Evolutionary conservation across 805 yeast species (phyloP), one percentile per base, ranked within the genome.

Genomic region (Starmera amethionina): DNA sequence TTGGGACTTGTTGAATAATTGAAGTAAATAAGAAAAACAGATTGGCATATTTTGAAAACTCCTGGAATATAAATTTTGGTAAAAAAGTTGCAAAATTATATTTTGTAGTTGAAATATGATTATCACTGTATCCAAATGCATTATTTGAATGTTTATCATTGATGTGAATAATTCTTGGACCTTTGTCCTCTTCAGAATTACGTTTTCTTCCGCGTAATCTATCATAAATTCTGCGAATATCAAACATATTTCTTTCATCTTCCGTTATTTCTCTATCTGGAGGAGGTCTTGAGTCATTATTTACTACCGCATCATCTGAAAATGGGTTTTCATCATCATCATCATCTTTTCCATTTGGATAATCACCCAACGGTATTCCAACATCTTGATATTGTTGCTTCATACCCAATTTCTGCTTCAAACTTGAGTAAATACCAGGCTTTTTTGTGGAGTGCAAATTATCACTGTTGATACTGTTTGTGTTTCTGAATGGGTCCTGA

Each of bases 1-100:
- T 75, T 4, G 99, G 99, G 11, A 93, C 97, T 60, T 93, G 99
- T 65, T 93, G 99, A 50, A 93, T 90, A 32, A 76, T 71, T 2
- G 97, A 83, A 0, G 99, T 93, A 65, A 86, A 85, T 39, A 93
- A 65, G 60, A 93, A 93, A 64, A 93, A 93, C 59, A 93, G 67
- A 57, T 93, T 93, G 10, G 99, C 97, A 58, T 93, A 94, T 62
- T 90, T 93, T 46, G 96, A 85, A 62, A 93, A 94, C 62, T 93
- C 98, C 65, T 93, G 98, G 52, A 88, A 87, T 47, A 93, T 63
- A 56, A 93, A 93, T 62, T 94, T 94, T 18, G 98, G 98, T 37
- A 93, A 47, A 53, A 93, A 93, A 0, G 98, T 94, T 19, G 93
- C 95, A 43, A 79, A 62, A 58, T 93, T 94, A 66, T 94, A 93